A percentile compares a stretch with the other conserved stretches of the same genome.
Evolutionary conservation across 306 rosid species (phyloP).

Genomic region (Arachis hypogaea): DNA sequence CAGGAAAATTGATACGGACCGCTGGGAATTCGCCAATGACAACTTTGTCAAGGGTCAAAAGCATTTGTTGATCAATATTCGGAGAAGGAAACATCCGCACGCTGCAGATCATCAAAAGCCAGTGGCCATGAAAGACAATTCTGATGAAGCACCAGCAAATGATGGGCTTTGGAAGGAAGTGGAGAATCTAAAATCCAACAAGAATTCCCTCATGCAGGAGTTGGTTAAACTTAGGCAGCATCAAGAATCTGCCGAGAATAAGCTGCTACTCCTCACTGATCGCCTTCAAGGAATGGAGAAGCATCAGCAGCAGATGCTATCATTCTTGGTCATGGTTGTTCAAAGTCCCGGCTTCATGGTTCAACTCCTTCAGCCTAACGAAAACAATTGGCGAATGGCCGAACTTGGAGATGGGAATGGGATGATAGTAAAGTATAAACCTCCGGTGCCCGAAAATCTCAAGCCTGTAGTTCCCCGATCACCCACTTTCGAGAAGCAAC

Average conservation of each 20-base stretch:
- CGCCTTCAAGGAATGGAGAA: constrained; percentile 88
- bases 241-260: constrained; percentile 73
- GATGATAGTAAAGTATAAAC: constrained; percentile 66
- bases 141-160: constrained; percentile 40
- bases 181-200: constrained; percentile 80
- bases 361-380: constrained; percentile 84
- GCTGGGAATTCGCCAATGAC: constrained; percentile 87
- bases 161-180: constrained; percentile 70
- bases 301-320: constrained; percentile 93
- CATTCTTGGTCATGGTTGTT: constrained; percentile 94
- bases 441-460: constrained; percentile 53
- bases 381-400: constrained; percentile 71
- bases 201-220: constrained; percentile 72
- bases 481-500: constrained; percentile 41
- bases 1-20: constrained; percentile 80
- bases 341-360: constrained; percentile 82
- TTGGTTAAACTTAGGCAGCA: constrained; percentile 79
- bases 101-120: constrained; percentile 60
- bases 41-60: constrained; percentile 77
- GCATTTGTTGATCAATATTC: constrained; percentile 72
- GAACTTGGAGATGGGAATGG: constrained; percentile 64
- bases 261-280: constrained; percentile 64
- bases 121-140: constrained; percentile 25
- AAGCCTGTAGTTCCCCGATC: constrained; percentile 43
- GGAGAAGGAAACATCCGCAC: constrained; percentile 71